Evolutionary conservation across 1,284 basidiomycete species (phyloP).

Genomic region (Apiotrichum sp.): DNA sequence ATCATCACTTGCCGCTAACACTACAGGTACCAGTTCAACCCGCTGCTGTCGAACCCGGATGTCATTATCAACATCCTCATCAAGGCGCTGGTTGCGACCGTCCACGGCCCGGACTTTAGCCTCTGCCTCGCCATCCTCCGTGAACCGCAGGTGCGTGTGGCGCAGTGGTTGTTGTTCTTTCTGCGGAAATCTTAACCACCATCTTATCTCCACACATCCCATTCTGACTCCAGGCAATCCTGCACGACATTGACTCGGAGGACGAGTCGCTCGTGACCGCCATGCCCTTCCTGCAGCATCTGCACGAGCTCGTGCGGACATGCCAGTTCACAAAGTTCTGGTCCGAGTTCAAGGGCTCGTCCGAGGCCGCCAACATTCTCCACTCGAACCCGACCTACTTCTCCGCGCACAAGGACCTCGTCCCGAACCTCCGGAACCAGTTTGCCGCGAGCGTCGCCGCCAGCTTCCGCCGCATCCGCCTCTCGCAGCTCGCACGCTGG

Average conservation of each 20-base stretch:
- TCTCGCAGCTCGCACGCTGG: slow-evolving; percentile 38
- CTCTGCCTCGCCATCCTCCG: slow-evolving; percentile 73
- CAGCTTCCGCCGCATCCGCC: slow-evolving; percentile 27
- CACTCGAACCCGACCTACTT: slow-evolving; percentile 34
- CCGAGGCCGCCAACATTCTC: slow-evolving; percentile 32
- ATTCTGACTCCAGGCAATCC: slow-evolving; percentile 26
- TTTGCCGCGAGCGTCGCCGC: slow-evolving; percentile 43
- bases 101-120: slow-evolving; percentile 70
- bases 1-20: too few relatives aligned
- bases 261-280: slow-evolving; percentile 70
- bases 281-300: slow-evolving; percentile 65
- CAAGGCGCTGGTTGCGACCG: slow-evolving; percentile 80
- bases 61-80: slow-evolving; percentile 90
- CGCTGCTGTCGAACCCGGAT: slow-evolving; percentile 84
- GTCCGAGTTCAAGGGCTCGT: slow-evolving; percentile 61
- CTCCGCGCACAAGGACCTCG: slow-evolving; percentile 35
- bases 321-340: slow-evolving; percentile 90
- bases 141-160: slow-evolving; percentile 17
- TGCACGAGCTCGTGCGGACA: slow-evolving; percentile 72
- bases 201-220: neutral
- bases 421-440: slow-evolving; percentile 28
- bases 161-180: too few relatives aligned
- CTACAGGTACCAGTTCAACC: slow-evolving; percentile 89
- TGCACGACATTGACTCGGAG: slow-evolving; percentile 54
- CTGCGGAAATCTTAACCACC: slow-evolving; percentile 2